Conservation (phyloP, 2,329 filamentous ascomycete species). For the Westerdykella aurantiaca region DNA sequence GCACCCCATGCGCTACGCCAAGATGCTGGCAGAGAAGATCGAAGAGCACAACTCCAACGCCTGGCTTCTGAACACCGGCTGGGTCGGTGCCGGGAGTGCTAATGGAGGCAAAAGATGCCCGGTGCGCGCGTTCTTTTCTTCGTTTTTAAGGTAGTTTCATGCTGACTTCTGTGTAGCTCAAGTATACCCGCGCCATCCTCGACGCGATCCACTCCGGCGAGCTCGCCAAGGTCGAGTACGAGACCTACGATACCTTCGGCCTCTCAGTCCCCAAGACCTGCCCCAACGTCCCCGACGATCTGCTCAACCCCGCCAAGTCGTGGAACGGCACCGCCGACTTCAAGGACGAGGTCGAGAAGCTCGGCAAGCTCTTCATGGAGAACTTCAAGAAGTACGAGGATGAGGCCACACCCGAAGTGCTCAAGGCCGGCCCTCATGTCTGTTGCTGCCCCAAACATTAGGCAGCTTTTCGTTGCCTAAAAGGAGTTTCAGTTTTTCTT, state of each 20-base stretch:
- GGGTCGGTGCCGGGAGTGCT: slow-evolving; percentile 85
- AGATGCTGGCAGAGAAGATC: slow-evolving; percentile 99
- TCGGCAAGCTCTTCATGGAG: slow-evolving; percentile 82
- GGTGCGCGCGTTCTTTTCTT: no score
- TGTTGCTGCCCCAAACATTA: slow-evolving; percentile 37
- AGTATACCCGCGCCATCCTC: slow-evolving; percentile 97
- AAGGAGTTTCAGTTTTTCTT: no score
- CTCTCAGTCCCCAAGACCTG: slow-evolving; percentile 90
- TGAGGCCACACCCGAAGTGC: slow-evolving; percentile 55
- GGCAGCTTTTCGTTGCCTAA: neutral
- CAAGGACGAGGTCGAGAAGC: slow-evolving; percentile 80
- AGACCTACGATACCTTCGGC: slow-evolving; percentile 96
- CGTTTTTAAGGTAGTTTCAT: no score
- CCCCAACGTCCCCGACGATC: slow-evolving; percentile 79
- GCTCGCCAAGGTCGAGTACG: slow-evolving; percentile 87
- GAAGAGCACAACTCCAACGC: slow-evolving; percentile 90
- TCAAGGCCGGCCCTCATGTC: slow-evolving; percentile 43
- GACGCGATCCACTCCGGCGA: slow-evolving; percentile 97
- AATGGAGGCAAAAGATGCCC: slow-evolving; percentile 87
- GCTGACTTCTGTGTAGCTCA: slow-evolving; percentile 67
- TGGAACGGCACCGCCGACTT: slow-evolving; percentile 86
- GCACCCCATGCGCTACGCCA: slow-evolving; percentile 98
- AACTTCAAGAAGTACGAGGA: slow-evolving; percentile 96
- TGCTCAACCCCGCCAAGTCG: slow-evolving; percentile 88
- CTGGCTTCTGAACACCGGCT: slow-evolving; percentile 97